phyloP scores from a whole-genome alignment of 2,329 filamentous ascomycete species.

The Aspergillus oerlinghausenensis region DNA sequence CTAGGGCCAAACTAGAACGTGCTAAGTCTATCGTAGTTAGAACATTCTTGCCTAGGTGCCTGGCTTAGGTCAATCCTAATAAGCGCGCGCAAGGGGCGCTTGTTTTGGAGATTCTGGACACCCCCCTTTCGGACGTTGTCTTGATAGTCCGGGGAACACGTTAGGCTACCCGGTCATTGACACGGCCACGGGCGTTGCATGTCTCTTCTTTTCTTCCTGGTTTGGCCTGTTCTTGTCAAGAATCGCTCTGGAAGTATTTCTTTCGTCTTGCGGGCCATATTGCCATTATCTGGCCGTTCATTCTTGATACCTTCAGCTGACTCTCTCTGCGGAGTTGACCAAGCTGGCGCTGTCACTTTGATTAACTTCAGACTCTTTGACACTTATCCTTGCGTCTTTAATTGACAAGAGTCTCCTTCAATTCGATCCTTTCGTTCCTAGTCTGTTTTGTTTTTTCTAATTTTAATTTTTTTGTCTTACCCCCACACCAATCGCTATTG shows the following conservation, averaged over 20 bases:
- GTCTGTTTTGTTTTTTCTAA: background rate
- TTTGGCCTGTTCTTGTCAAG: conserved; percentile 12
- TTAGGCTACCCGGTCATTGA: conserved; percentile 9
- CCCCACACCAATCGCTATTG: background rate
- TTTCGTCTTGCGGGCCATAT: conserved; percentile 20
- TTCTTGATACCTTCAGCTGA: background rate
- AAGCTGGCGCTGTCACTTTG: background rate
- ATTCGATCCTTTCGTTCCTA: background rate
- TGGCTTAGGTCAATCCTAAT: conserved; percentile 12
- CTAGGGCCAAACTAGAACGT: background rate
- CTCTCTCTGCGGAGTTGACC: background rate
- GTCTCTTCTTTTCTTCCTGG: conserved; percentile 4
- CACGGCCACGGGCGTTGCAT: conserved; percentile 7
- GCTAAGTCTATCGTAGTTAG: conserved; percentile 6
- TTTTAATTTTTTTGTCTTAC: background rate
- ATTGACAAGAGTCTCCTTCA: background rate
- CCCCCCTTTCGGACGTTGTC: conserved; percentile 30
- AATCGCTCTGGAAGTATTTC: conserved; percentile 29
- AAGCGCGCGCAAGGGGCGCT: conserved; percentile 38
- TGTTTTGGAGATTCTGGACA: conserved; percentile 23
- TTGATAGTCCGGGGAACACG: conserved; percentile 25
- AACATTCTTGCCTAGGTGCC: conserved; percentile 1
- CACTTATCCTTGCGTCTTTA: background rate
- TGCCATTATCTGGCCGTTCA: conserved; percentile 2
- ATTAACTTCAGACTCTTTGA: background rate